Conservation (phyloP, 1,139 yeast species). For the Meyerozyma carpophila region DNA sequence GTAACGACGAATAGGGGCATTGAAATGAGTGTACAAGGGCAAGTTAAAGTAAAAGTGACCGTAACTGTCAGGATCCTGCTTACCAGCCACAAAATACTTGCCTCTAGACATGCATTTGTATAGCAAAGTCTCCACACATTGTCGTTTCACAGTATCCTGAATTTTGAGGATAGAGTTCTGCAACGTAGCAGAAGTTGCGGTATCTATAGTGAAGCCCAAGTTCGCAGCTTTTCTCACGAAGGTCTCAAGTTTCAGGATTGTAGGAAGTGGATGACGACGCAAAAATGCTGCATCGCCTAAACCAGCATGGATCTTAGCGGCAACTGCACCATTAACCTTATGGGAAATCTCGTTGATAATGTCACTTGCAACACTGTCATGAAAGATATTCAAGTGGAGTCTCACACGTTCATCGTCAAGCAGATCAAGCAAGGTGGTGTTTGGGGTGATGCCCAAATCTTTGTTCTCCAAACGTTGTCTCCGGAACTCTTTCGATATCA, state of each 20-base stretch:
- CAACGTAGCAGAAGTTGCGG: slow-evolving; percentile 67
- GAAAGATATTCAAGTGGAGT: slow-evolving; percentile 68
- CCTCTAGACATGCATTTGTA: slow-evolving; percentile 83
- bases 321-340: slow-evolving; percentile 82
- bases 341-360: slow-evolving; percentile 72
- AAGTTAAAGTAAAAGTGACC: slow-evolving; percentile 77
- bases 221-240: slow-evolving; percentile 66
- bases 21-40: slow-evolving; percentile 88
- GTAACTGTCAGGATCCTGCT: slow-evolving; percentile 72
- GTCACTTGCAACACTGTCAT: slow-evolving; percentile 51
- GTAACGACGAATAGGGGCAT: slow-evolving; percentile 88
- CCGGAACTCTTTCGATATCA: slow-evolving; percentile 68
- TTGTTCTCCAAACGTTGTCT: slow-evolving; percentile 60
- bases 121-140: slow-evolving; percentile 73
- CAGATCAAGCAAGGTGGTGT: slow-evolving; percentile 67
- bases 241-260: slow-evolving; percentile 74
- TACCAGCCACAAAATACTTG: slow-evolving; percentile 83
- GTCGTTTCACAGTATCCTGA: slow-evolving; percentile 59
- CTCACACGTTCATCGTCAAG: slow-evolving; percentile 81
- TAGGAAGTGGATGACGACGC: slow-evolving; percentile 85
- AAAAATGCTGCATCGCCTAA: slow-evolving; percentile 78
- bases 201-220: slow-evolving; percentile 67
- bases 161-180: slow-evolving; percentile 66
- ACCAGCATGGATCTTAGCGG: slow-evolving; percentile 69
- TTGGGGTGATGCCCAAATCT: slow-evolving; percentile 45